A percentile compares a stretch with the other conserved stretches of the same genome.
phyloP scores from a whole-genome alignment of 257 asterid genomes.

The Jacaranda mimosifolia region DNA sequence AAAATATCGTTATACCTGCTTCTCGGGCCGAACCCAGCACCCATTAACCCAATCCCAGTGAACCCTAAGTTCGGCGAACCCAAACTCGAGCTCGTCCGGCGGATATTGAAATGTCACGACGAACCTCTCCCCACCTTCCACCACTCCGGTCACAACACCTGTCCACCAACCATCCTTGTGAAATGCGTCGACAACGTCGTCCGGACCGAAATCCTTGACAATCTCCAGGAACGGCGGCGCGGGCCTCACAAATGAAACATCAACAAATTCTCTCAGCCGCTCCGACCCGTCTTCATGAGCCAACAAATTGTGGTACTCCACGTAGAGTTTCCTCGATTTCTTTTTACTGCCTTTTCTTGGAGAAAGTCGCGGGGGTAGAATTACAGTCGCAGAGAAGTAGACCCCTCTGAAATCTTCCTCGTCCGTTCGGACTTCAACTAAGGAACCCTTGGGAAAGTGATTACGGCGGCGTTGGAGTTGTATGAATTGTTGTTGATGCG shows the following conservation, averaged over 20 bases:
- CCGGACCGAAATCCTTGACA: conserved; percentile 35
- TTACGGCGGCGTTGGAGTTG: neutral
- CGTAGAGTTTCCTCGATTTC: conserved; percentile 35
- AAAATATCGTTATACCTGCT: conserved; percentile 50
- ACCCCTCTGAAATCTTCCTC: conserved; percentile 61
- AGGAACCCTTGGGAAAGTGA: conserved; percentile 37
- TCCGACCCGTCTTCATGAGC: conserved; percentile 45
- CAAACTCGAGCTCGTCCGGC: conserved; percentile 64
- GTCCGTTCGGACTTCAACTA: conserved; percentile 59
- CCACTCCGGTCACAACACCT: conserved; percentile 48
- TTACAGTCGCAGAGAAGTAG: conserved; percentile 58
- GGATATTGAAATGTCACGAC: conserved; percentile 59
- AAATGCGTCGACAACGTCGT: conserved; percentile 71
- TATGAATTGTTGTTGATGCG: conserved; percentile 6
- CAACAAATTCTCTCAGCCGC: conserved; percentile 54
- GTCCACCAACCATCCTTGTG: conserved; percentile 81
- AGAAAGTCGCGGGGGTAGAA: neutral
- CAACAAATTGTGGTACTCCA: conserved; percentile 58
- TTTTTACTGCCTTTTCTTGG: conserved; percentile 21
- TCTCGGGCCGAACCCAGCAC: conserved; percentile 61
- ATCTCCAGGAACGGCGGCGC: conserved; percentile 46
- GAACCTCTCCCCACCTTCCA: conserved; percentile 40
- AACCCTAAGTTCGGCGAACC: conserved; percentile 57
- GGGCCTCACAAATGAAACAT: conserved; percentile 53
- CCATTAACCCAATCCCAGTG: conserved; percentile 74